A percentile compares a stretch with the other conserved stretches of the same genome.
These are phyloP conservation scores for Adansonia rubrostipa DNA, from an alignment of 441 rosid species.

Conservation along the genomic window DNA sequence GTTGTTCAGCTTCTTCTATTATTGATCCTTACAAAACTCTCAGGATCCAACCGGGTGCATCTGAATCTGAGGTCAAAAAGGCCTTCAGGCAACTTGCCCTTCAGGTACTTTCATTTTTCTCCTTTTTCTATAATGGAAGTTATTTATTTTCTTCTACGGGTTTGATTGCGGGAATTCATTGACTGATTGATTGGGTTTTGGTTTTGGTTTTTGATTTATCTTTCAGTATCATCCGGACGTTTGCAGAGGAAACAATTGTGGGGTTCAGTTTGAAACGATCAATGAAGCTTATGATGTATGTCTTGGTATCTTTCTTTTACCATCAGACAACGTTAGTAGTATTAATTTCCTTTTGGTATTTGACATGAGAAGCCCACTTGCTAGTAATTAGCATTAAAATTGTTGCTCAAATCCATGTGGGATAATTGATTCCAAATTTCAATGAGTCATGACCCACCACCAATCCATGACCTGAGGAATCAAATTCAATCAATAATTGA, in stretches of 20 bases:
- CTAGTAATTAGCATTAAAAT: background rate
- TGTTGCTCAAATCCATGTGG: background rate
- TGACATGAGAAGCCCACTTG: background rate
- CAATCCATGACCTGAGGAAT: too few species aligned
- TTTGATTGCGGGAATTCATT: background rate
- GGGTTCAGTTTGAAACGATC: conserved; percentile 70
- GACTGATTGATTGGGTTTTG: background rate
- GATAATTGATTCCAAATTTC: background rate
- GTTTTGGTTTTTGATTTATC: background rate
- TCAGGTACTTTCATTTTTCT: conserved; percentile 50
- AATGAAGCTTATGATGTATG: conserved; percentile 86
- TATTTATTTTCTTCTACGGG: background rate
- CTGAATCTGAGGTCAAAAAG: conserved; percentile 83
- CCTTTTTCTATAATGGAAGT: background rate
- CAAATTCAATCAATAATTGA: too few species aligned
- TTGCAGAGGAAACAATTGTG: conserved; percentile 84
- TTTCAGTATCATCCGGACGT: conserved; percentile 94
- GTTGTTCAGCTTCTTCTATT: conserved; percentile 49
- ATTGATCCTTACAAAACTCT: conserved; percentile 79
- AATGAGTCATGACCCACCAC: background rate
- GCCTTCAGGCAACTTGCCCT: conserved; percentile 84
- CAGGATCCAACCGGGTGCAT: conserved; percentile 72
- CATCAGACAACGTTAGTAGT: too few species aligned
- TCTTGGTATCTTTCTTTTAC: background rate
- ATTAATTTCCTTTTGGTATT: too few species aligned